phyloP scores from a whole-genome alignment of 1,284 basidiomycete genomes.

The Sphaerobolus stellatus region DNA sequence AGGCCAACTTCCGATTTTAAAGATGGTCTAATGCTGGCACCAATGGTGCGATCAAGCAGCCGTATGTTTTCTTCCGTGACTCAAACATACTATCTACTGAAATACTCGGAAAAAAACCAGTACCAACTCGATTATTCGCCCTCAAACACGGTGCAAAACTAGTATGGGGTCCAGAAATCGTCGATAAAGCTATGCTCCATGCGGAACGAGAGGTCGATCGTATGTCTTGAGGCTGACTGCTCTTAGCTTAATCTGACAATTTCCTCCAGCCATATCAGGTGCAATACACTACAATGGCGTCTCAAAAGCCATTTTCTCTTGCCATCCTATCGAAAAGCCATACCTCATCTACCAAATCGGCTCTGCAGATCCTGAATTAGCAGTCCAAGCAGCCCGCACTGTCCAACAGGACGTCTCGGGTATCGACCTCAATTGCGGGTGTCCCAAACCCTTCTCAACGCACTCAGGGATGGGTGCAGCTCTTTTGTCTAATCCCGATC shows the following conservation, averaged over 20 bases:
- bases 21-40: constrained; percentile 85
- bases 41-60: constrained; percentile 93
- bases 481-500: constrained; percentile 86
- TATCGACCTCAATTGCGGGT: constrained; percentile 93
- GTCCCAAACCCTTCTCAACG: constrained; percentile 95
- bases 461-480: constrained; percentile 97
- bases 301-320: constrained; percentile 85
- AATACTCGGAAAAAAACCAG: constrained; percentile 35
- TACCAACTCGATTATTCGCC: constrained; percentile 82
- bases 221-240: constrained; percentile 39
- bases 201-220: constrained; percentile 81
- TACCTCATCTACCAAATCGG: constrained; percentile 93
- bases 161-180: constrained; percentile 96
- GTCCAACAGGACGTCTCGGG: constrained; percentile 92
- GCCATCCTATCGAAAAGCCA: constrained; percentile 92
- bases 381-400: constrained; percentile 85
- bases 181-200: constrained; percentile 95
- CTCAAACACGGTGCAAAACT: constrained; percentile 92
- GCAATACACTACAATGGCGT: constrained; percentile 87
- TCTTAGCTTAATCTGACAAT: background rate
- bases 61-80: constrained; percentile 49
- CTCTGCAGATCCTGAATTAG: constrained; percentile 83
- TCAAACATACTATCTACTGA: constrained; percentile 10
- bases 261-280: constrained; percentile 71
- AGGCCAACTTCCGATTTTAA: constrained; percentile 55